A percentile compares a stretch with the other conserved stretches of the same genome.
Evolutionary conservation across 2,329 filamentous ascomycete species (phyloP).

Genomic region (Diaporthe vexans): DNA sequence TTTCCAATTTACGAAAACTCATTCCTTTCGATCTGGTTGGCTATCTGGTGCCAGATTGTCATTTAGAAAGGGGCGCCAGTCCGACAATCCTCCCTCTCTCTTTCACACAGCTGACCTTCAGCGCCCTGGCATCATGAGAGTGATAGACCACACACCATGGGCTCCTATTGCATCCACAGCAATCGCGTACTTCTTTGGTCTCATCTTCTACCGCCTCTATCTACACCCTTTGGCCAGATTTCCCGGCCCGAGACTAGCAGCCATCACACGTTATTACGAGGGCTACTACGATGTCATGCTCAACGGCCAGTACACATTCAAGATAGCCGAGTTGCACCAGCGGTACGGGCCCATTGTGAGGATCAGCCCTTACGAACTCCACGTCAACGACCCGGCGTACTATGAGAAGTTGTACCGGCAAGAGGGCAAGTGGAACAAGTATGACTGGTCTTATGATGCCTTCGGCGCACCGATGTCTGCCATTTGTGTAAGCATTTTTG

Average conservation of each 20-base stretch:
- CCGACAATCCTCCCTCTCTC: not conserved
- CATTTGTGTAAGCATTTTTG: not conserved
- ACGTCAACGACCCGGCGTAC: conserved; percentile 48
- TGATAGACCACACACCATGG: not conserved
- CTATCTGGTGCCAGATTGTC: not conserved
- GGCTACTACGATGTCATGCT: conserved; percentile 60
- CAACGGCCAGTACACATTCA: conserved; percentile 58
- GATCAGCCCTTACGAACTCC: conserved; percentile 52
- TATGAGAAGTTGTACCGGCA: conserved; percentile 47
- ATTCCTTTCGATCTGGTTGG: not conserved
- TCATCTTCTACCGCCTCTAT: conserved; percentile 49
- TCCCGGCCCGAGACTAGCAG: conserved; percentile 56
- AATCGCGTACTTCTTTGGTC: not conserved
- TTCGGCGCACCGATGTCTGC: conserved; percentile 11
- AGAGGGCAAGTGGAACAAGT: conserved; percentile 37
- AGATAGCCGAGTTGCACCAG: conserved; percentile 58
- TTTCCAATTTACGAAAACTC: not conserved
- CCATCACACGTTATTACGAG: conserved; percentile 56
- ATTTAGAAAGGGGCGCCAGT: not conserved
- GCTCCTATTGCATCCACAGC: not conserved
- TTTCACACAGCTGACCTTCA: not conserved
- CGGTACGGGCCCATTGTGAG: conserved; percentile 56
- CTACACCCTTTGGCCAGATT: conserved; percentile 56
- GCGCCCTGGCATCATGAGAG: not conserved
- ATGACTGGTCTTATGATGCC: conserved; percentile 29